Percentiles rank a stretch among this genome's conserved stretches.
phyloP scores from a whole-genome alignment of 2,329 filamentous ascomycete species.

The Fusarium musae region DNA sequence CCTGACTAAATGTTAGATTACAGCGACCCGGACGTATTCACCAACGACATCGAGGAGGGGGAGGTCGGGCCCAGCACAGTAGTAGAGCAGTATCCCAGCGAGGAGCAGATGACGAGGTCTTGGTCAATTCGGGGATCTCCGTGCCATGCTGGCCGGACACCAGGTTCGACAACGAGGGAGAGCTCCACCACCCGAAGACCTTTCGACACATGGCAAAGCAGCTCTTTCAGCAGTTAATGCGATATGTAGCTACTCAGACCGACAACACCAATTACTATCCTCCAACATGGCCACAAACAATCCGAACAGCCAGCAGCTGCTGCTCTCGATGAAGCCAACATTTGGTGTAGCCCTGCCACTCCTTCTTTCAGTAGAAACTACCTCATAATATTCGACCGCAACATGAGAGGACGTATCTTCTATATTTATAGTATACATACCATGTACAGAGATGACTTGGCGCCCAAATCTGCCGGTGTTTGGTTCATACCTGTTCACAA shows the following conservation, averaged over 20 bases:
- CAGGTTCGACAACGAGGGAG: neutral
- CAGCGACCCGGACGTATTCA: no score
- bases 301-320: no score
- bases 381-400: neutral
- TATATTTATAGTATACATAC: neutral
- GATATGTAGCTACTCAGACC: neutral
- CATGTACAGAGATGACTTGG: no score
- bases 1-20: neutral
- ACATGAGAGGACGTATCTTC: neutral
- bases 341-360: neutral
- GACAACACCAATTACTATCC: no score
- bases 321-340: neutral
- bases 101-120: no score
- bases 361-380: neutral
- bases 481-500: no score
- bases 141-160: neutral
- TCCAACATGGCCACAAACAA: no score
- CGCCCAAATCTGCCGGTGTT: no score
- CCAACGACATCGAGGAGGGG: no score
- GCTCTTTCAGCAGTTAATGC: neutral
- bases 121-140: no score
- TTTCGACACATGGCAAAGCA: neutral
- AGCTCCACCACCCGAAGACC: accelerated
- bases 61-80: no score
- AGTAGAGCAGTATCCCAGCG: no score